Conservation (phyloP, 2,329 filamentous ascomycete species). For the Fusarium pseudoanthophilum region DNA sequence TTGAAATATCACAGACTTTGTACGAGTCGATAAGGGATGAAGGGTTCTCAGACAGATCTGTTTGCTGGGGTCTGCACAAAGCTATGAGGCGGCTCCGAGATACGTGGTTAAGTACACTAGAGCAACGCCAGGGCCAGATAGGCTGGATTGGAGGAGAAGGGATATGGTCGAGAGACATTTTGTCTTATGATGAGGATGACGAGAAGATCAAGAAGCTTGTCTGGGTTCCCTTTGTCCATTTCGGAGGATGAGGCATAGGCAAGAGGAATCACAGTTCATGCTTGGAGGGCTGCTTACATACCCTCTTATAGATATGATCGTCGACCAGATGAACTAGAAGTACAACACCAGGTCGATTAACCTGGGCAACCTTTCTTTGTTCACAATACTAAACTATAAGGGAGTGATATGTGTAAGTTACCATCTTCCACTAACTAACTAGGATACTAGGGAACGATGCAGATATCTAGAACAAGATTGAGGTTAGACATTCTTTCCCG, state of each 20-base stretch:
- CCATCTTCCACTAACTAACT: too few species aligned
- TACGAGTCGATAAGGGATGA: background rate
- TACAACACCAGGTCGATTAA: too few species aligned
- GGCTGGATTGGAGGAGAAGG: rapidly evolving
- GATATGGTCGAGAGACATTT: background rate
- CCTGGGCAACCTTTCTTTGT: too few species aligned
- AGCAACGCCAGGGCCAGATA: rapidly evolving
- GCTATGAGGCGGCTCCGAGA: background rate
- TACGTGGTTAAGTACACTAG: background rate
- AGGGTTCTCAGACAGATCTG: background rate
- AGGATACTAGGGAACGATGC: too few species aligned
- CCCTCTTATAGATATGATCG: too few species aligned
- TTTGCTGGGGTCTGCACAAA: background rate
- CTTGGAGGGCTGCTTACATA: background rate
- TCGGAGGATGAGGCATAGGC: background rate
- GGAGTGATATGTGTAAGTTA: too few species aligned
- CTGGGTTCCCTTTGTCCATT: background rate
- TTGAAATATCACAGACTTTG: background rate
- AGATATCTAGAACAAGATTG: too few species aligned
- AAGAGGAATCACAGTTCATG: rapidly evolving
- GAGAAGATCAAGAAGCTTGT: background rate
- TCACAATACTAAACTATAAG: too few species aligned
- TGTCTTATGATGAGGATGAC: rapidly evolving
- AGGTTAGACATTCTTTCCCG: too few species aligned
- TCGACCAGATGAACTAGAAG: too few species aligned